phyloP scores from a whole-genome alignment of 2,329 filamentous ascomycete species.

The Cercospora nicotianae region DNA sequence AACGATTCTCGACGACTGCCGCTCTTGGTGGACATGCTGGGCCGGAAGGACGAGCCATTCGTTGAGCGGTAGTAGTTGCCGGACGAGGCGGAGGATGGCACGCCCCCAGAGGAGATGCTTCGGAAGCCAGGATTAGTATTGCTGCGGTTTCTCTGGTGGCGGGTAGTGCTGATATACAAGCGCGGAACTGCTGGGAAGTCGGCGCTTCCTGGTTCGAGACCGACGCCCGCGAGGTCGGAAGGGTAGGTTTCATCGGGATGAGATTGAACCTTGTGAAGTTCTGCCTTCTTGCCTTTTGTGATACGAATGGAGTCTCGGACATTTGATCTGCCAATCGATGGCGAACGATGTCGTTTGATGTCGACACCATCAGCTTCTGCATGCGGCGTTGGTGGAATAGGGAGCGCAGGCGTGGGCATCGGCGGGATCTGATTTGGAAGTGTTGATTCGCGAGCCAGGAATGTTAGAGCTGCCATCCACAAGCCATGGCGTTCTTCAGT shows the following conservation, averaged over 20 bases:
- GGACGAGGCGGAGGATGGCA: constrained; percentile 41
- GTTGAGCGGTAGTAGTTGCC: constrained; percentile 22
- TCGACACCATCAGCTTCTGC: constrained; percentile 29
- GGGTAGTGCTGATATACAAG: constrained; percentile 59
- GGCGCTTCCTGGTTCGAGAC: constrained; percentile 55
- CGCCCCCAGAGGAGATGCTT: constrained; percentile 64
- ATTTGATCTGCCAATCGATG: constrained; percentile 48
- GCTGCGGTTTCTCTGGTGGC: constrained; percentile 80
- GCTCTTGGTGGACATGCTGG: constrained; percentile 31
- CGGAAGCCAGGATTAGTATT: constrained; percentile 84
- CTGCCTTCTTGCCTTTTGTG: constrained; percentile 64
- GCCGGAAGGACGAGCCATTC: constrained; percentile 29
- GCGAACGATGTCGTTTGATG: constrained; percentile 35
- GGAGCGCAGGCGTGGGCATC: constrained; percentile 32
- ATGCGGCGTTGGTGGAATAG: constrained; percentile 33
- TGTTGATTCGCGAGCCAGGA: constrained; percentile 79
- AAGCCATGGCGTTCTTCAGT: constrained; percentile 85
- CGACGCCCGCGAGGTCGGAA: constrained; percentile 10
- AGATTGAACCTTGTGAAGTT: constrained; percentile 24
- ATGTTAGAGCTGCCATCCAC: constrained; percentile 92
- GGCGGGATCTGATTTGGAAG: constrained; percentile 30
- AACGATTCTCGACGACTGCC: constrained; percentile 32
- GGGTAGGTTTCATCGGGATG: constrained; percentile 18
- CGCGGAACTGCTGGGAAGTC: constrained; percentile 72
- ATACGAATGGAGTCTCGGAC: constrained; percentile 89